Conservation (phyloP, 2,329 filamentous ascomycete species). For the Colletotrichum ledebouriae region DNA sequence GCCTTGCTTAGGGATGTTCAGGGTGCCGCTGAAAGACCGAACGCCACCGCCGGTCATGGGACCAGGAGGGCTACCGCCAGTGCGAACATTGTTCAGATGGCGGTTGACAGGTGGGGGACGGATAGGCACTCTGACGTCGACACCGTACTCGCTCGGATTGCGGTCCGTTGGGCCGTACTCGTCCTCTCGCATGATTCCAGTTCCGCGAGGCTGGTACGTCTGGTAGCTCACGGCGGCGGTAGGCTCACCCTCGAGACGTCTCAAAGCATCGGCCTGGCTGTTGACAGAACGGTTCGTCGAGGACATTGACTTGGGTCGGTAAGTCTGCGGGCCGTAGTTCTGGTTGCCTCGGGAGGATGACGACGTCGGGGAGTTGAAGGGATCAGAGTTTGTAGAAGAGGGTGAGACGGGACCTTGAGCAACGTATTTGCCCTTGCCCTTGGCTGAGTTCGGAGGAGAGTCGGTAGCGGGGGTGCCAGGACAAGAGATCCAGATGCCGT, state of each 20-base stretch:
- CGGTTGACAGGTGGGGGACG: slow-evolving; percentile 32
- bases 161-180: slow-evolving; percentile 18
- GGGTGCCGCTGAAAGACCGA: slow-evolving; percentile 19
- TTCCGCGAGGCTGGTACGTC: slow-evolving; percentile 33
- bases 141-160: slow-evolving; percentile 14
- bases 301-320: slow-evolving; percentile 37
- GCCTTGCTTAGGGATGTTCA: slow-evolving; percentile 21
- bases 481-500: slow-evolving; percentile 84
- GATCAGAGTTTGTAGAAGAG: slow-evolving; percentile 28
- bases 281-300: slow-evolving; percentile 4
- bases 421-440: slow-evolving; percentile 40
- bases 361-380: slow-evolving; percentile 32
- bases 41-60: slow-evolving; percentile 25
- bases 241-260: slow-evolving; percentile 34
- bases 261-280: slow-evolving; percentile 35
- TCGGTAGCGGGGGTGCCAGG: slow-evolving; percentile 56
- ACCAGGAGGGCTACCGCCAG: slow-evolving; percentile 1
- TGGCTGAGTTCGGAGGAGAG: slow-evolving; percentile 32
- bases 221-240: neutral
- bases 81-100: slow-evolving; percentile 34
- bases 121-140: slow-evolving; percentile 29
- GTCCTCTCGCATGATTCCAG: slow-evolving; percentile 7
- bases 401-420: slow-evolving; percentile 27
- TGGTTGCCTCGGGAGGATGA: slow-evolving; percentile 24
- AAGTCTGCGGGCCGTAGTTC: slow-evolving; percentile 29